Conservation (phyloP, 345 rosid genomes). For the Rhizophora mangle region DNA sequence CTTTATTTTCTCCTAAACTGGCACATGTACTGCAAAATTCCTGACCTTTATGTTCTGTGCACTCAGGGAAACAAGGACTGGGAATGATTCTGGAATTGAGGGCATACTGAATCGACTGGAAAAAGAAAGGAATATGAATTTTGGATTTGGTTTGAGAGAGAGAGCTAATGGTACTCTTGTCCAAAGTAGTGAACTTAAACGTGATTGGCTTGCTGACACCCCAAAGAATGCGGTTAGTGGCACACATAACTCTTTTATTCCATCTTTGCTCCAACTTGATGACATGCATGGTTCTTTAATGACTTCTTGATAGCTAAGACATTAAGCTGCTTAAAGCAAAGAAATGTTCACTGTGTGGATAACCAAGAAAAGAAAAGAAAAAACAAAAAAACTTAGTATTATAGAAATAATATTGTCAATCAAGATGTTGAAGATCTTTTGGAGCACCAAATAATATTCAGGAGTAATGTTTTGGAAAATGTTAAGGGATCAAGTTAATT, state of each 20-base stretch:
- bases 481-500: too few relatives aligned
- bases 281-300: neutral
- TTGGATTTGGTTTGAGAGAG: conserved; percentile 54
- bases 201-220: conserved; percentile 37
- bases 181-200: conserved; percentile 21
- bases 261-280: neutral
- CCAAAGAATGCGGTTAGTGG: conserved; percentile 41
- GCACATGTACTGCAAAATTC: neutral
- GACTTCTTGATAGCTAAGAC: neutral
- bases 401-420: too few relatives aligned
- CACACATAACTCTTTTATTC: neutral
- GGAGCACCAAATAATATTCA: too few relatives aligned
- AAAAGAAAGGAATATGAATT: conserved; percentile 68
- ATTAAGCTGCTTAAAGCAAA: neutral
- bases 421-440: too few relatives aligned
- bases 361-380: too few relatives aligned
- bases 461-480: too few relatives aligned
- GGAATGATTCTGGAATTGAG: conserved; percentile 63
- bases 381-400: too few relatives aligned
- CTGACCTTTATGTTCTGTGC: conserved; percentile 19
- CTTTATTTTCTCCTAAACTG: conserved; percentile 4
- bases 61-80: conserved; percentile 47
- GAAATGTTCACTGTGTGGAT: too few relatives aligned
- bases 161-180: conserved; percentile 31
- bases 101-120: conserved; percentile 80